phyloP scores from a whole-genome alignment of 495 filamentous ascomycete species.

The Bathelium albidoporum region DNA sequence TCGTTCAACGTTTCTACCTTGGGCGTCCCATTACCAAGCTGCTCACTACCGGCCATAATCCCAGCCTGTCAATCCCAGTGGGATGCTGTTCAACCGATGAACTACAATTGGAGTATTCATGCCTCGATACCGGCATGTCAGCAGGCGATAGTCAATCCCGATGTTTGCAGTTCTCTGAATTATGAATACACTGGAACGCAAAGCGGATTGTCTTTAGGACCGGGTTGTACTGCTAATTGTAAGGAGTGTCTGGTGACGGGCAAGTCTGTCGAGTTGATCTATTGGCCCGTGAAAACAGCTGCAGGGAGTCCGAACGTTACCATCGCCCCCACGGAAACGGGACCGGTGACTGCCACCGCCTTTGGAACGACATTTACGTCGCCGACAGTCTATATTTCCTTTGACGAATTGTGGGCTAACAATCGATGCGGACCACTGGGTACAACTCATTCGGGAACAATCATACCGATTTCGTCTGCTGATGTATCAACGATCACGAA shows the following conservation, averaged over 20 bases:
- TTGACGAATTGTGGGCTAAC: constrained; percentile 11
- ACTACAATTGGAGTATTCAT: constrained; percentile 1
- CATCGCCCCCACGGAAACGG: constrained; percentile 7
- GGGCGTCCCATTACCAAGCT: constrained; percentile 4
- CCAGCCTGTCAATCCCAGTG: constrained; percentile 10
- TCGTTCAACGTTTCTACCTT: background rate
- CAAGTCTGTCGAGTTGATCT: constrained; percentile 12
- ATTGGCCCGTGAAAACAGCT: constrained; percentile 9
- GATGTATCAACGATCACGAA: constrained; percentile 3
- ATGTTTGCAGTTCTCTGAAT: background rate
- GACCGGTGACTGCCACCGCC: constrained; percentile 5
- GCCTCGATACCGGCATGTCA: background rate
- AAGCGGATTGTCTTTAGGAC: background rate
- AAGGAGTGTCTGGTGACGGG: constrained; percentile 8
- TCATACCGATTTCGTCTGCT: background rate
- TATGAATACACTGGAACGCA: constrained; percentile 8
- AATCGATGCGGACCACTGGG: constrained; percentile 9
- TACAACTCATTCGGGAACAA: background rate
- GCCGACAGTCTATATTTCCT: constrained; percentile 14
- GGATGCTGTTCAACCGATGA: constrained; percentile 1
- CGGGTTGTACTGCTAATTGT: background rate
- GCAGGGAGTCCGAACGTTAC: constrained; percentile 7
- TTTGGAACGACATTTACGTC: constrained; percentile 12
- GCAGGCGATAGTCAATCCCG: background rate
- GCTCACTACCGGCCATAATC: background rate